phyloP scores from a whole-genome alignment of 345 rosid species.

The Hevea brasiliensis region DNA sequence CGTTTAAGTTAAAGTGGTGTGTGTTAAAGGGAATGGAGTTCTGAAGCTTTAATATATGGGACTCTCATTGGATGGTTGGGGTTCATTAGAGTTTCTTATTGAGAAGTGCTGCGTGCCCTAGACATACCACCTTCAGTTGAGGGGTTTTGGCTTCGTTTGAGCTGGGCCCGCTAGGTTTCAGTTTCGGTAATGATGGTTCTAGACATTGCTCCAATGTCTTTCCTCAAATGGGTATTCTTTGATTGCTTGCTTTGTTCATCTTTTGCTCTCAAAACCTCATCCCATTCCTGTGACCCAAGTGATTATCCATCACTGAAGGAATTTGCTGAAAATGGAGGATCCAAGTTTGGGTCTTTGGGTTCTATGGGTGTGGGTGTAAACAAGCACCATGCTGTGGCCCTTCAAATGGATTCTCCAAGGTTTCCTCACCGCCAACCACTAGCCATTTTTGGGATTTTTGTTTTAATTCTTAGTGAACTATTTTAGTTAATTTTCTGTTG shows the following conservation, averaged over 20 bases:
- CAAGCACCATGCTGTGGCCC: no score
- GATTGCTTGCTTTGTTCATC: conserved; percentile 51
- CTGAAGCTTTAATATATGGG: no score
- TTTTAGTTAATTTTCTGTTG: no score
- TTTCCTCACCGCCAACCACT: no score
- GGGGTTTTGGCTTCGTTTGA: conserved; percentile 33
- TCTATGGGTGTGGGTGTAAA: no score
- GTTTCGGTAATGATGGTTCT: conserved; percentile 43
- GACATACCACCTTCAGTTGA: conserved; percentile 12
- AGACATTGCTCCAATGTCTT: conserved; percentile 33
- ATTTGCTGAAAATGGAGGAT: conserved; percentile 44
- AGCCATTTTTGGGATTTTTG: no score
- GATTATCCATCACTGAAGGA: conserved; percentile 61
- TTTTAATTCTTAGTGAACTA: no score
- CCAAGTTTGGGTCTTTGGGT: no score
- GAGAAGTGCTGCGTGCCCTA: conserved; percentile 17
- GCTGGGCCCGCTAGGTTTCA: conserved; percentile 22
- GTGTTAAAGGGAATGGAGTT: no score
- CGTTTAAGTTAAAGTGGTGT: no score
- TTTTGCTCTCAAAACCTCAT: conserved; percentile 38
- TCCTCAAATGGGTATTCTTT: conserved; percentile 43
- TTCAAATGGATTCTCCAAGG: no score
- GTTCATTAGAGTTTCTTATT: conserved; percentile 26
- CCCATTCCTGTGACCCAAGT: conserved; percentile 54
- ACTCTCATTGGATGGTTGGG: no score